Evolutionary conservation across 305 asterid genomes (phyloP), one percentile per base, ranked within the genome.

Genomic region (Ajuga reptans): DNA sequence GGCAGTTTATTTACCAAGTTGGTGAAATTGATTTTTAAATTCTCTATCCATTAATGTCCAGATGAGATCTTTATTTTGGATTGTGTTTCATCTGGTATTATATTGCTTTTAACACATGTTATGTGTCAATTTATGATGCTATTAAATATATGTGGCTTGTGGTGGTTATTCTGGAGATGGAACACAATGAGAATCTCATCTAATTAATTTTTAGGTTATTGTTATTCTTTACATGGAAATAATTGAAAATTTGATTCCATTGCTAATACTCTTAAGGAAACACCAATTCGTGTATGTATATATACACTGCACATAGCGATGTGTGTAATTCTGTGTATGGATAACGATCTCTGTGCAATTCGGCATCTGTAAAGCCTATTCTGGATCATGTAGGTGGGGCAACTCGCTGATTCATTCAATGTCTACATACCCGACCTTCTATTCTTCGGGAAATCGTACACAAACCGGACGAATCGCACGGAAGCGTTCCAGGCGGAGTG

Each of bases 381-480:
- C 12, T 36, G 53, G 34, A 18, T 46, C 21, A 3, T 34, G 45
- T 17, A 80, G 84, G 80, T 77, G 4, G 74, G 73, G 0, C 6
- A 71, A 8, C 68, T 88, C 2, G 71, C 89, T 1, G 70, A 74
- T 37, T 68, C 80, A 9, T 88, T 84, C 81, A 88, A 88, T 3
- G 68, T 88, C 36, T 88, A 88, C 77, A 75, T 84, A 2, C 95
- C 95, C 3, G 92, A 88, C 74, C 81, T 88, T 9, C 68, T 88
- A 2, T 88, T 88, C 82, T 88, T 88, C 68, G 95, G 95, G n/a
- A 78, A 79, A 68, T 88, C 92, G 10, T 34, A 68, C 75, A 73
- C 92, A 11, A 67, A 47, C 42, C 18, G 78, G 27, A 17, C 78
- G 10, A 84, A 84, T 51, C 80, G 95, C 36, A 54, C 78, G 8